Percentiles rank a stretch among this genome's conserved stretches.
Conservation (phyloP, 768 basidiomycete genomes). For the Flagelloscypha sp. region DNA sequence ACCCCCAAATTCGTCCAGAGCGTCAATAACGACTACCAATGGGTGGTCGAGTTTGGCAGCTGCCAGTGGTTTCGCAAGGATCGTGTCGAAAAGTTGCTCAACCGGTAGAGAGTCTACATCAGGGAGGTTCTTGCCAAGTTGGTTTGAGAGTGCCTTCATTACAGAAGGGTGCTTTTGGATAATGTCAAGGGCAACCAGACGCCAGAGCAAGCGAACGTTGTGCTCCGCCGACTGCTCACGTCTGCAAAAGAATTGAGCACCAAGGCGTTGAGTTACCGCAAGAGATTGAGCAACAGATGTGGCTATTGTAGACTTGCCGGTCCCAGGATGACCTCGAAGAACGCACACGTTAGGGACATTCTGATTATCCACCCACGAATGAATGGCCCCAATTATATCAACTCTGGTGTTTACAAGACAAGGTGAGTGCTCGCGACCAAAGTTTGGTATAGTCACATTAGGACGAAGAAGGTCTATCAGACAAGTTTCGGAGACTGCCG, state of each 20-base stretch:
- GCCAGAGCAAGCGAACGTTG: conserved; percentile 3
- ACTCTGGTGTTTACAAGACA: no score
- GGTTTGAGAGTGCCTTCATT: no score
- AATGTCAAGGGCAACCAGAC: conserved; percentile 1
- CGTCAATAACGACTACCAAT: background rate
- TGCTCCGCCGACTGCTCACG: conserved; percentile 1
- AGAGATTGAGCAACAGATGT: conserved; percentile 1
- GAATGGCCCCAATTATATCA: no score
- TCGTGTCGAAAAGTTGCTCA: background rate
- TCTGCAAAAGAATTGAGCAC: conserved; percentile 6
- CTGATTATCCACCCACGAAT: no score
- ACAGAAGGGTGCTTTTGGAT: no score
- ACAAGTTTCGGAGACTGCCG: no score
- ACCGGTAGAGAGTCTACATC: background rate
- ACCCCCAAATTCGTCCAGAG: background rate
- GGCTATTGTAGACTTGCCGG: conserved; percentile 15
- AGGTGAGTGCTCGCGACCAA: no score
- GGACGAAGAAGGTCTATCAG: no score
- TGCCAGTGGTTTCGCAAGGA: background rate
- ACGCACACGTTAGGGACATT: conserved; percentile 19
- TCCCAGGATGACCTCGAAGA: conserved; percentile 16
- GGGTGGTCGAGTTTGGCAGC: background rate
- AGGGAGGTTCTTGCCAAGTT: background rate
- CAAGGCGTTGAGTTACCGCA: background rate
- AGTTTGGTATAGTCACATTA: no score